Evolutionary conservation across 208 protist genomes (phyloP).

Genomic region (Trypanosoma brucei): DNA sequence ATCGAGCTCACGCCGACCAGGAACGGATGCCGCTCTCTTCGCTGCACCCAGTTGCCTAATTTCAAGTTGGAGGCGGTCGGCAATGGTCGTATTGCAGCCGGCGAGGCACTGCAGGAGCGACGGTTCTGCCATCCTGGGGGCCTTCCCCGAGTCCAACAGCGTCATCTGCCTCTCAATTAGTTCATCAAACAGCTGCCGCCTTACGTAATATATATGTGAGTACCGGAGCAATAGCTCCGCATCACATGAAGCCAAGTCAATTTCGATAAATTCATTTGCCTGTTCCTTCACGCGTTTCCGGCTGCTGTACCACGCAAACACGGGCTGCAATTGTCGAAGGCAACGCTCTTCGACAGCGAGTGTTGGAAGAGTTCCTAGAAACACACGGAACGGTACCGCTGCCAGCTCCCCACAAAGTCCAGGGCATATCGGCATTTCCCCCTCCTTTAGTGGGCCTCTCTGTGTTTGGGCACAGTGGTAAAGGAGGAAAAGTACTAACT

Average conservation of each 20-base stretch:
- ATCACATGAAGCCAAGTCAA: conserved; percentile 82
- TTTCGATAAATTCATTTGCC: conserved; percentile 84
- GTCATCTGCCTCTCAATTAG: conserved; percentile 76
- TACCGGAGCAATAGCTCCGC: conserved; percentile 82
- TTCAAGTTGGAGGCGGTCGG: conserved; percentile 57
- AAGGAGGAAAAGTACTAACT: neutral
- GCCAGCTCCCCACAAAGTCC: conserved; percentile 82
- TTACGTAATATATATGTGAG: conserved; percentile 80
- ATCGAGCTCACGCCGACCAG: conserved; percentile 68
- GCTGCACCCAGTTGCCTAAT: conserved; percentile 42
- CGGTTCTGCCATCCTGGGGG: conserved; percentile 48
- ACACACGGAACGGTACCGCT: conserved; percentile 62
- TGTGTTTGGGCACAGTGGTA: neutral
- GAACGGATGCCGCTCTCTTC: conserved; percentile 46
- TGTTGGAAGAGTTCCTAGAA: conserved; percentile 69
- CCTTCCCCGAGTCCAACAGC: conserved; percentile 72
- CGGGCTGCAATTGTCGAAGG: conserved; percentile 70
- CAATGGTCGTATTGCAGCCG: conserved; percentile 44
- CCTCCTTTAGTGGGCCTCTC: neutral
- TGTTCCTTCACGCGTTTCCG: conserved; percentile 86
- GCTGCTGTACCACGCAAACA: conserved; percentile 80
- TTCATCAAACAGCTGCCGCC: conserved; percentile 73
- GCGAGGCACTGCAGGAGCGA: conserved; percentile 52
- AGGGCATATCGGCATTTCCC: conserved; percentile 57
- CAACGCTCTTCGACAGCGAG: conserved; percentile 74